Evolutionary conservation across 441 rosid genomes (phyloP).

Genomic region (Hura crepitans): DNA sequence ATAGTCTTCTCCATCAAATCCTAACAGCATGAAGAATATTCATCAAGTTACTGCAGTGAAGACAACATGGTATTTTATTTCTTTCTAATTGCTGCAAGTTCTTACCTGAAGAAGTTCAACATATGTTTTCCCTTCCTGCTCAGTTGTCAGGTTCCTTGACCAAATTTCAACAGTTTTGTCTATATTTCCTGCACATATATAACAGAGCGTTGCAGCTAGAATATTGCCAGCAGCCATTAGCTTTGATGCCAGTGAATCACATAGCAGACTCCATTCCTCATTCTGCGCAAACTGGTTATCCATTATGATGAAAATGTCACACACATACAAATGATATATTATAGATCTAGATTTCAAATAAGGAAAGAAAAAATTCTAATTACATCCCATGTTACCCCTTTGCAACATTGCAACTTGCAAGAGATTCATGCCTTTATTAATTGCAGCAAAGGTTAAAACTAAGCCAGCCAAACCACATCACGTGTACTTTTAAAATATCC

Average conservation of each 20-base stretch:
- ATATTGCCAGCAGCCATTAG: constrained; percentile 72
- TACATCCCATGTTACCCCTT: not conserved
- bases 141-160: constrained; percentile 75
- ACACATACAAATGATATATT: not conserved
- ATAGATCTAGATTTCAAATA: not conserved
- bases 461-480: constrained; percentile 1
- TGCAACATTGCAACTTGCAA: not conserved
- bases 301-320: constrained; percentile 20
- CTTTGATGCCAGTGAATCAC: constrained; percentile 80
- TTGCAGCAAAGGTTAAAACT: constrained; percentile 1
- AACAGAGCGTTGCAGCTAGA: constrained; percentile 90
- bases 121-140: constrained; percentile 66
- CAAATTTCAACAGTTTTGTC: constrained; percentile 97
- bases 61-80: constrained; percentile 4
- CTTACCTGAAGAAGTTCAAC: constrained; percentile 88
- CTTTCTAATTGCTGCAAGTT: constrained; percentile 25
- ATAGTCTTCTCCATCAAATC: constrained; percentile 99
- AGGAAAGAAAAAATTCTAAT: not conserved
- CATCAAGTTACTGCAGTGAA: constrained; percentile 12
- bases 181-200: constrained; percentile 92
- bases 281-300: constrained; percentile 79
- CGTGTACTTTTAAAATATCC: not conserved
- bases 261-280: constrained; percentile 84
- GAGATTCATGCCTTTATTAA: not conserved
- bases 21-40: constrained; percentile 37